Conservation (phyloP, 768 basidiomycete genomes). For the Mycena capillaripes region DNA sequence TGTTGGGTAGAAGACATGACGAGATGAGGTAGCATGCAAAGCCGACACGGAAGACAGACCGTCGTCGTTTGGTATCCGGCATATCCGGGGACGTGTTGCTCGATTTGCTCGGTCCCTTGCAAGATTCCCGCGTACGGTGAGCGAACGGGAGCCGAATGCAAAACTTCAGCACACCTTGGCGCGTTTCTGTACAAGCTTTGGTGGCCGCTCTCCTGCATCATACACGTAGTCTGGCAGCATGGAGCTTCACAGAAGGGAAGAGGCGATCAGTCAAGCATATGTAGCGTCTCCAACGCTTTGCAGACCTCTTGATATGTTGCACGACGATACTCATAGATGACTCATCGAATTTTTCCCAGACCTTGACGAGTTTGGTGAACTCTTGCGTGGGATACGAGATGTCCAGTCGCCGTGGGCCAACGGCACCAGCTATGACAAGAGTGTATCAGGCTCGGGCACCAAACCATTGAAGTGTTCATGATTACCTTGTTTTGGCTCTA, state of each 20-base stretch:
- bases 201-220: conserved; percentile 84
- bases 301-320: conserved; percentile 91
- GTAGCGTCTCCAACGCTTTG: conserved; percentile 21
- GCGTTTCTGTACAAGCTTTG: conserved; percentile 79
- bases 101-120: conserved; percentile 59
- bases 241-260: conserved; percentile 59
- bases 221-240: conserved; percentile 87
- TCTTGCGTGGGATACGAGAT: conserved; percentile 98
- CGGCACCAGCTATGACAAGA: conserved; percentile 77
- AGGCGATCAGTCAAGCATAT: conserved; percentile 22
- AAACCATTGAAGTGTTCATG: conserved; percentile 33
- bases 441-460: conserved; percentile 13
- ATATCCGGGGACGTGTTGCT: conserved; percentile 61
- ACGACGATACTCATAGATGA: conserved; percentile 94
- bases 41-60: conserved; percentile 26
- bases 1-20: conserved; percentile 41
- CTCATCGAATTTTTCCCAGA: conserved; percentile 95
- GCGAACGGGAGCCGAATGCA: conserved; percentile 23
- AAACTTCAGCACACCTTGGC: conserved; percentile 65
- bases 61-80: conserved; percentile 61
- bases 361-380: conserved; percentile 92
- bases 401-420: conserved; percentile 88
- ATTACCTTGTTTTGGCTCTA: conserved; percentile 91
- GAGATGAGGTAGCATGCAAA: conserved; percentile 39
- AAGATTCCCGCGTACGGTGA: conserved; percentile 26